A percentile compares a stretch with the other conserved stretches of the same genome.
phyloP scores from a whole-genome alignment of 768 basidiomycete species.

The Leccinum broughii region DNA sequence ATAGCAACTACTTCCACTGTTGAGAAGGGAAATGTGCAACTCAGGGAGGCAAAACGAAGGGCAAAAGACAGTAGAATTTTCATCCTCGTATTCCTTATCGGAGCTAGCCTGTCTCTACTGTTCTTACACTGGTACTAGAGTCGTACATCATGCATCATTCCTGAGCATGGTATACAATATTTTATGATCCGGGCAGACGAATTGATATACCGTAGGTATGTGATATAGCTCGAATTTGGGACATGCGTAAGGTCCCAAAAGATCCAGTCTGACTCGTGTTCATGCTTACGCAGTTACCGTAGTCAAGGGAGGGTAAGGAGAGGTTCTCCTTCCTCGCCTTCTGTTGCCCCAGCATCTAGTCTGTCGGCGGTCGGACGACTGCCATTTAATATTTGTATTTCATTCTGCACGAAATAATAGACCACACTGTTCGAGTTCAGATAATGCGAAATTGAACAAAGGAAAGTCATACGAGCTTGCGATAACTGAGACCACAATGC shows the following conservation, averaged over 20 bases:
- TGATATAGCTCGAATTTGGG: background rate
- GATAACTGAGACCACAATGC: slow-evolving; percentile 56
- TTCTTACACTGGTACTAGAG: slow-evolving; percentile 92
- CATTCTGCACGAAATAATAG: slow-evolving; percentile 61
- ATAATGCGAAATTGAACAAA: slow-evolving; percentile 9
- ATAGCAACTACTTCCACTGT: slow-evolving; percentile 83
- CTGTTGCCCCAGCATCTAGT: slow-evolving; percentile 58
- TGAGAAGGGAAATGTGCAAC: slow-evolving; percentile 86
- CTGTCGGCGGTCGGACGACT: slow-evolving; percentile 50
- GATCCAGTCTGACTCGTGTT: background rate
- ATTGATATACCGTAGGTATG: slow-evolving; percentile 2
- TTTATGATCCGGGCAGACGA: slow-evolving; percentile 1
- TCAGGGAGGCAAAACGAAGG: slow-evolving; percentile 85
- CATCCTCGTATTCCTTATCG: slow-evolving; percentile 87
- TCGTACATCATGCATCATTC: slow-evolving; percentile 6
- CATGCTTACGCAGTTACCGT: background rate
- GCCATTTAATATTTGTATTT: slow-evolving; percentile 56
- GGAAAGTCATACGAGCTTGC: slow-evolving; percentile 61
- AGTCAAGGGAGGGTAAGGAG: slow-evolving; percentile 31
- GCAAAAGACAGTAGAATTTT: slow-evolving; percentile 87
- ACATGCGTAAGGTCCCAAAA: background rate
- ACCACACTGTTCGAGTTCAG: slow-evolving; percentile 51
- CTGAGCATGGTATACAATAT: slow-evolving; percentile 8
- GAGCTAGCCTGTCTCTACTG: slow-evolving; percentile 86
- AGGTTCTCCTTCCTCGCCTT: slow-evolving; percentile 63